Evolutionary conservation across 352 stramenopile genomes (phyloP).

Genomic region (Globisporangium polare): DNA sequence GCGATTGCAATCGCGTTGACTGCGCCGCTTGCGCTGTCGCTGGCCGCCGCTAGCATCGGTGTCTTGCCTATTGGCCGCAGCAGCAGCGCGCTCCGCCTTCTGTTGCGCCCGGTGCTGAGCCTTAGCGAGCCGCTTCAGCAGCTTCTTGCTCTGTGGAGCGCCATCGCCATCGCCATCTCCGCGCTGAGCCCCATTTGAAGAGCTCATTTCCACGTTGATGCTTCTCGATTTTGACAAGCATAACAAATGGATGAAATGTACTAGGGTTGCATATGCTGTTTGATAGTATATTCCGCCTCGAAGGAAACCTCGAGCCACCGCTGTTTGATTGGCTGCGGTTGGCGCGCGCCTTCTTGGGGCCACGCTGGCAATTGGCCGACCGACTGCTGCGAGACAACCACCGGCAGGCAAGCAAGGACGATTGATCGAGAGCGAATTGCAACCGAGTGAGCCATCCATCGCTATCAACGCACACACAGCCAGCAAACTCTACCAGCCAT

Average conservation of each 20-base stretch:
- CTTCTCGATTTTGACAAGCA: not conserved
- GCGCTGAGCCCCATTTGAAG: not conserved
- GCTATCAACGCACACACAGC: not conserved
- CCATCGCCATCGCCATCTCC: not conserved
- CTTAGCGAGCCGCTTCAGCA: constrained; percentile 43
- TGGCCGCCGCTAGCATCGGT: not conserved
- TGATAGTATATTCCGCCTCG: not conserved
- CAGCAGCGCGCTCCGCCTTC: constrained; percentile 23
- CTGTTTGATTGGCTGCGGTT: constrained; percentile 7
- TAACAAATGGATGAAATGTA: not conserved
- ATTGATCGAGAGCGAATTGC: not conserved
- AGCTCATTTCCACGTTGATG: not conserved
- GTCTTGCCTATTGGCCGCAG: constrained; percentile 8
- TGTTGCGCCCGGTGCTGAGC: constrained; percentile 30
- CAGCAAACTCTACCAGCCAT: not conserved
- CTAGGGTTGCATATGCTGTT: not conserved
- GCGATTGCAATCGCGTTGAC: constrained; percentile 26
- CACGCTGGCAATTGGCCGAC: not conserved
- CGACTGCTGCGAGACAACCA: not conserved
- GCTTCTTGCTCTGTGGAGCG: constrained; percentile 36
- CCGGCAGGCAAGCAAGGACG: not conserved
- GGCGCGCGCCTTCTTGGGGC: not conserved
- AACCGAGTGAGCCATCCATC: not conserved
- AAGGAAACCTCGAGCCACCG: not conserved
- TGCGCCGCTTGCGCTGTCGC: constrained; percentile 37